Conservation (phyloP, 768 basidiomycete species). For the Rubroboletus pulcherrimus region DNA sequence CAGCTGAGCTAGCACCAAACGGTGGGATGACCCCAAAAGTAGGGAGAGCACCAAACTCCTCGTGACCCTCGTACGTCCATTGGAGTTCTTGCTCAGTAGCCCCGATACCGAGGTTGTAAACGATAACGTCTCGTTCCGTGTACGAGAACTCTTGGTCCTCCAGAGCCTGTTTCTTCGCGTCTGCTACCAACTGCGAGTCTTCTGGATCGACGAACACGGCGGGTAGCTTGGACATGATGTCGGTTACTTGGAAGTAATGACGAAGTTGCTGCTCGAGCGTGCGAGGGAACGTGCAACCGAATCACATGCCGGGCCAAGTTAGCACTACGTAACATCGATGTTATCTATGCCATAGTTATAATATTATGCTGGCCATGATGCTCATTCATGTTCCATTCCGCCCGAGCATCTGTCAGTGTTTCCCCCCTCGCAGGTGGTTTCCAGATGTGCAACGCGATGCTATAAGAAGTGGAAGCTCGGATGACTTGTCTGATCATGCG, state of each 20-base stretch:
- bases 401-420: no score
- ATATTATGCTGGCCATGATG: neutral
- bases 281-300: neutral
- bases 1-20: constrained; percentile 63
- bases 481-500: no score
- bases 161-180: constrained; percentile 65
- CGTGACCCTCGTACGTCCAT: constrained; percentile 88
- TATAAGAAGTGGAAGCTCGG: no score
- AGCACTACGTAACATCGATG: neutral
- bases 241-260: neutral
- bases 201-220: constrained; percentile 67
- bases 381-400: no score
- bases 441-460: no score
- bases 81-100: constrained; percentile 90
- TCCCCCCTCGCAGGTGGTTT: no score
- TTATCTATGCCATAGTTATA: neutral
- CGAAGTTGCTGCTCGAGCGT: neutral
- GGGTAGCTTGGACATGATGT: constrained; percentile 38
- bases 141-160: constrained; percentile 66
- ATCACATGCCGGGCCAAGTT: neutral
- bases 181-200: constrained; percentile 76
- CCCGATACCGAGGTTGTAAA: constrained; percentile 94
- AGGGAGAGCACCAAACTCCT: constrained; percentile 80
- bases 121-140: constrained; percentile 85
- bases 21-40: constrained; percentile 97